Conservation (phyloP, 164 flowering plant species). For the Santalum album region DNA sequence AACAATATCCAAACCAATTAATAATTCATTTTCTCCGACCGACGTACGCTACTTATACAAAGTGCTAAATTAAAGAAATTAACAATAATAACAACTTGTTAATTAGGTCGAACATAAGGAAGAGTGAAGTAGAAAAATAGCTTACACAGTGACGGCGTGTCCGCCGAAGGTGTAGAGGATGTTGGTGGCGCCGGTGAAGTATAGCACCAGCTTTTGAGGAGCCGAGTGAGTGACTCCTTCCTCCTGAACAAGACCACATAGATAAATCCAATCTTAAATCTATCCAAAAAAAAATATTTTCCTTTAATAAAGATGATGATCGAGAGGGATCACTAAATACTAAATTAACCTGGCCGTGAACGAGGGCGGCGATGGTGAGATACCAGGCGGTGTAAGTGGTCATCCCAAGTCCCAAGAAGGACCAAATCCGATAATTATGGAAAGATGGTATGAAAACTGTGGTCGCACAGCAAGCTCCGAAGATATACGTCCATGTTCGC, state of each 20-base stretch:
- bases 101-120: background rate
- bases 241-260: constrained; percentile 23
- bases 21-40: too few species aligned
- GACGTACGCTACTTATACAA: too few species aligned
- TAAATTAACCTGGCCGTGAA: constrained; percentile 68
- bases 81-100: too few species aligned
- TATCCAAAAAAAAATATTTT: background rate
- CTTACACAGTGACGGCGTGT: constrained; percentile 91
- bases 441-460: constrained; percentile 94
- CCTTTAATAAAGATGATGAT: background rate
- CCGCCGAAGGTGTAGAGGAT: constrained; percentile 94
- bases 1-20: too few species aligned
- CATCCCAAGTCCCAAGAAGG: constrained; percentile 92
- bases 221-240: constrained; percentile 67
- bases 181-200: constrained; percentile 94
- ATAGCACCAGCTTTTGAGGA: constrained; percentile 66
- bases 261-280: background rate
- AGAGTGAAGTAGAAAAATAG: constrained; percentile 6
- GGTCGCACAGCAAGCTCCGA: constrained; percentile 97
- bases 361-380: constrained; percentile 60
- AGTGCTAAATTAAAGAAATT: too few species aligned
- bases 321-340: background rate
- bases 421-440: constrained; percentile 94
- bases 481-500: constrained; percentile 94
- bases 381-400: constrained; percentile 98